A percentile compares a stretch with the other conserved stretches of the same genome.
Evolutionary conservation across 2,329 filamentous ascomycete genomes (phyloP).

Genomic region (Aspergillus sp.): DNA sequence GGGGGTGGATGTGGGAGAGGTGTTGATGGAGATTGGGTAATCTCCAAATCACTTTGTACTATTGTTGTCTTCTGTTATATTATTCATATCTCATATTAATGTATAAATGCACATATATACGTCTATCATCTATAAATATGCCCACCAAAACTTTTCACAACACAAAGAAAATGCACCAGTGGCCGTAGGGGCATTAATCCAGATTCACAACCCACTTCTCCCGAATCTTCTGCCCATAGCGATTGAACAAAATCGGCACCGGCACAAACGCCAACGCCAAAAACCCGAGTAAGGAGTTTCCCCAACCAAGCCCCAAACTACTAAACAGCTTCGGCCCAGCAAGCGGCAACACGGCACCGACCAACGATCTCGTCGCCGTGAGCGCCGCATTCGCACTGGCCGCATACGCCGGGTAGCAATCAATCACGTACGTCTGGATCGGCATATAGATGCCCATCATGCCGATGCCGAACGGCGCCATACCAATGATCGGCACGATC

Average conservation of each 20-base stretch:
- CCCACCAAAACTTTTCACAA: too few relatives aligned
- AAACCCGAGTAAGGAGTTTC: slow-evolving; percentile 57
- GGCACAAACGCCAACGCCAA: slow-evolving; percentile 54
- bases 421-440: slow-evolving; percentile 64
- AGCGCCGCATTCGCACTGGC: slow-evolving; percentile 56
- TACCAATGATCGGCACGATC: slow-evolving; percentile 64
- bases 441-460: slow-evolving; percentile 59
- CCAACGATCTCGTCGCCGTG: slow-evolving; percentile 57
- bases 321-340: slow-evolving; percentile 56
- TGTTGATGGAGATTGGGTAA: slow-evolving; percentile 9
- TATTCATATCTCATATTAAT: too few relatives aligned
- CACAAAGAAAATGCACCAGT: too few relatives aligned
- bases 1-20: slow-evolving; percentile 4
- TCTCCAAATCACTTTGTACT: neutral
- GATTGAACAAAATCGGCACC: slow-evolving; percentile 21
- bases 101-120: too few relatives aligned
- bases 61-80: too few relatives aligned
- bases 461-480: slow-evolving; percentile 56
- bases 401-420: slow-evolving; percentile 52
- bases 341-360: slow-evolving; percentile 61
- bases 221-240: slow-evolving; percentile 13
- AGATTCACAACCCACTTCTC: neutral
- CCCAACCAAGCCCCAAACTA: slow-evolving; percentile 51
- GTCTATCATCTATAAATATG: too few relatives aligned
- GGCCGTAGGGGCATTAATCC: too few relatives aligned